A percentile compares a stretch with the other conserved stretches of the same genome.
Conservation (phyloP, 2,329 filamentous ascomycete genomes). For the Exophiala calicioides region DNA sequence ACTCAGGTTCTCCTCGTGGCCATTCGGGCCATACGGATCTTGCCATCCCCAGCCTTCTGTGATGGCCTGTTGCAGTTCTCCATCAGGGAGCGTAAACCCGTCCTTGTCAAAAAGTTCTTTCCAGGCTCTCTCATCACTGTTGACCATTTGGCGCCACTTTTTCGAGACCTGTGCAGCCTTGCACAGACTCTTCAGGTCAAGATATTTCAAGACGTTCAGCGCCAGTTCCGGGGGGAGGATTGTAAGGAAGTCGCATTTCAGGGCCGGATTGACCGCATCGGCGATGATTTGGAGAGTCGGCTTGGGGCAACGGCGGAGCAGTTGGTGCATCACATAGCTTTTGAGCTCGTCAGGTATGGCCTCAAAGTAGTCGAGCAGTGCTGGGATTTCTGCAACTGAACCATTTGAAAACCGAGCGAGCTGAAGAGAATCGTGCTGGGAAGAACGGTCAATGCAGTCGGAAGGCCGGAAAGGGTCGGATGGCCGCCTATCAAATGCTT, state of each 20-base stretch:
- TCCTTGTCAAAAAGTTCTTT: slow-evolving; percentile 86
- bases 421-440: slow-evolving; percentile 19
- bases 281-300: slow-evolving; percentile 87
- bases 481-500: slow-evolving; percentile 14
- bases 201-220: slow-evolving; percentile 81
- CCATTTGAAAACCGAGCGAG: slow-evolving; percentile 30
- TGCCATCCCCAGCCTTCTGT: slow-evolving; percentile 97
- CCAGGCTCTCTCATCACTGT: slow-evolving; percentile 94
- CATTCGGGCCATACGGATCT: slow-evolving; percentile 72
- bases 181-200: slow-evolving; percentile 83
- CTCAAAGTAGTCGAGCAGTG: slow-evolving; percentile 86
- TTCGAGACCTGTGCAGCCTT: slow-evolving; percentile 90
- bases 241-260: slow-evolving; percentile 90
- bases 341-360: slow-evolving; percentile 89
- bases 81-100: slow-evolving; percentile 74
- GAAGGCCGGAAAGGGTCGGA: slow-evolving; percentile 11
- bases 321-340: slow-evolving; percentile 94
- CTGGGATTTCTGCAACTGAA: slow-evolving; percentile 74
- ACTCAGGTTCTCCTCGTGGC: slow-evolving; percentile 79
- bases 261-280: slow-evolving; percentile 84
- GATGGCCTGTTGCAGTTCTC: slow-evolving; percentile 83
- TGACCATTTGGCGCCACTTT: slow-evolving; percentile 86
- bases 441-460: neutral
- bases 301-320: slow-evolving; percentile 82
- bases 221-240: slow-evolving; percentile 83